phyloP scores from a whole-genome alignment of 352 stramenopile genomes.

The Globisporangium recalcitrans region DNA sequence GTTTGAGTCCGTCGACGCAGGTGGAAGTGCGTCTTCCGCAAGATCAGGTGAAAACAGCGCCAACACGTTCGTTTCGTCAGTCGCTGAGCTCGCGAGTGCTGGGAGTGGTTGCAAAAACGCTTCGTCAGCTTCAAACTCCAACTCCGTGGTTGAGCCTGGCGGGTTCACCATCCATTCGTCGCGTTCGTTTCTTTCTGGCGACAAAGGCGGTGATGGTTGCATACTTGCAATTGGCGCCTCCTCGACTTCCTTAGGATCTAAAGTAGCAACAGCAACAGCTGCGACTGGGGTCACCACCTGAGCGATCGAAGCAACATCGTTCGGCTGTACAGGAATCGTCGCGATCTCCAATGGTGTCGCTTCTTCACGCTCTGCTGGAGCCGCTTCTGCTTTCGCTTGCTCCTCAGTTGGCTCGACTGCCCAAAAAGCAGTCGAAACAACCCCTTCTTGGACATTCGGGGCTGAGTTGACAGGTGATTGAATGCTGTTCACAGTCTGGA shows the following conservation, averaged over 20 bases:
- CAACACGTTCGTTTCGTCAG: neutral
- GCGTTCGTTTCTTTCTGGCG: neutral
- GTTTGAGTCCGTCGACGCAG: neutral
- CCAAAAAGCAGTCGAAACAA: too few relatives aligned
- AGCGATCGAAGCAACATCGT: neutral
- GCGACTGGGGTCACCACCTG: neutral
- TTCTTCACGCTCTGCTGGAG: neutral
- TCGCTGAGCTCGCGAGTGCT: neutral
- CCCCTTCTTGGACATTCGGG: neutral
- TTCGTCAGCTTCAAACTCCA: constrained; percentile 4
- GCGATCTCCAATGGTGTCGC: neutral
- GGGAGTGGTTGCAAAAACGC: neutral
- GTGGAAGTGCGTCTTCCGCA: neutral
- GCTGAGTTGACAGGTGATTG: neutral
- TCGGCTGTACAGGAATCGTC: neutral
- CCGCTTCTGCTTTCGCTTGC: neutral
- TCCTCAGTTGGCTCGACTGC: too few relatives aligned
- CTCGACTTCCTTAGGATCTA: neutral
- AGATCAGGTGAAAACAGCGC: neutral
- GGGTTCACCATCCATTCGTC: neutral
- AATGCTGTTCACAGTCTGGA: neutral
- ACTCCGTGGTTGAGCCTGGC: neutral
- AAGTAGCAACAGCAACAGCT: neutral
- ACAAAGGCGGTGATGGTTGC: neutral
- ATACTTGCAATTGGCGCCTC: neutral